These are phyloP conservation scores for Penicillium occitanis DNA, from an alignment of 2,329 filamentous ascomycete species.

Conservation along the genomic window DNA sequence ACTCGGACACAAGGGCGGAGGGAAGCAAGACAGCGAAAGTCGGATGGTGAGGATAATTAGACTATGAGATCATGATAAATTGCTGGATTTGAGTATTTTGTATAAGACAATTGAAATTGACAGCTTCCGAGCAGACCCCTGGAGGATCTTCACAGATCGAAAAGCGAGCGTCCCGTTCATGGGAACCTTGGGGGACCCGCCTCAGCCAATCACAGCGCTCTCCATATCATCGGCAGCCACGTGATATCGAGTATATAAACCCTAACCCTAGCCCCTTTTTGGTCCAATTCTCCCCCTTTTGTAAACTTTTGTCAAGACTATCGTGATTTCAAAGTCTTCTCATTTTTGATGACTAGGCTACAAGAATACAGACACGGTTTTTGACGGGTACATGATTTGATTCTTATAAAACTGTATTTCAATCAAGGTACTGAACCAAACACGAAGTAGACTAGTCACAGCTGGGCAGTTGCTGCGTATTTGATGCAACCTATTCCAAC, in stretches of 20 bases:
- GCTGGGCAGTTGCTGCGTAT: too few species aligned
- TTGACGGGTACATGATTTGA: not conserved
- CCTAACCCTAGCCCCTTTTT: not conserved
- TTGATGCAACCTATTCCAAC: too few species aligned
- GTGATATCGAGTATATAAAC: not conserved
- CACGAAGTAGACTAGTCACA: too few species aligned
- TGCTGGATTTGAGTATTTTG: not conserved
- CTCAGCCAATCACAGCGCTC: slow-evolving; percentile 3
- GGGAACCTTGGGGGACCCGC: not conserved
- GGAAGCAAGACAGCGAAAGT: not conserved
- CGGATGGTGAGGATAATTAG: not conserved
- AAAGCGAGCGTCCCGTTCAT: not conserved
- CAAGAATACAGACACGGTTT: not conserved
- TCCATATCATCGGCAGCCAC: not conserved
- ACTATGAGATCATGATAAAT: not conserved
- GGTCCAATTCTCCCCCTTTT: too few species aligned
- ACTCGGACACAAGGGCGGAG: not conserved
- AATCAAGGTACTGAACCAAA: too few species aligned
- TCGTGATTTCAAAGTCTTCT: not conserved
- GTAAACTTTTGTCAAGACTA: too few species aligned
- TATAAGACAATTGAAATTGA: not conserved
- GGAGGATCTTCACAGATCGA: slow-evolving; percentile 3
- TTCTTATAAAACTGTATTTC: too few species aligned
- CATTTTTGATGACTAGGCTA: not conserved
- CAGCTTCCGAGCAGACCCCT: not conserved